phyloP scores from a whole-genome alignment of 805 yeast species.

The Candida jianshihensis region DNA sequence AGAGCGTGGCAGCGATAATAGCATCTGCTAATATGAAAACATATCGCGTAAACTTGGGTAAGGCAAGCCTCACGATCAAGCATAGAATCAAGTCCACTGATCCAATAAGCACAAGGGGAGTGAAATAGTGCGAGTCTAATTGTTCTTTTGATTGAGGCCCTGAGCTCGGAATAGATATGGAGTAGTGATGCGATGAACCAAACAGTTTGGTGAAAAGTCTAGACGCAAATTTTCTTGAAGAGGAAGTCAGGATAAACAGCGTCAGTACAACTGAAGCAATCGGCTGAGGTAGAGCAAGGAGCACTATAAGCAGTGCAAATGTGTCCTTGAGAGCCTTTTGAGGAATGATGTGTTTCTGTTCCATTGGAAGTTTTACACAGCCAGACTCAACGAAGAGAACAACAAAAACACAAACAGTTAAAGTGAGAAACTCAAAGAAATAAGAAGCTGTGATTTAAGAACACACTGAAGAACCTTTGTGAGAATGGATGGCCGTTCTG shows the following conservation, averaged over 20 bases:
- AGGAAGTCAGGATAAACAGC: conserved; percentile 14
- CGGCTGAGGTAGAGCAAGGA: conserved; percentile 18
- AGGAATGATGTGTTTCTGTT: conserved; percentile 14
- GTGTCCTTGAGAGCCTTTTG: conserved; percentile 17
- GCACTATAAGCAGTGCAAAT: conserved; percentile 16
- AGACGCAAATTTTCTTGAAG: conserved; percentile 11
- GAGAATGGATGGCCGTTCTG: no score
- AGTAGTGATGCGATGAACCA: background rate
- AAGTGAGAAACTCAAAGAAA: no score
- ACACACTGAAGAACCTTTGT: no score
- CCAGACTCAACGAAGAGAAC: no score
- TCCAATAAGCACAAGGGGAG: conserved; percentile 6
- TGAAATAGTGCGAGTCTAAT: background rate
- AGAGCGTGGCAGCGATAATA: conserved; percentile 14
- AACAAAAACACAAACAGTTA: no score
- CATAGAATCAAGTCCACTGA: conserved; percentile 15
- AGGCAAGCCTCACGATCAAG: conserved; percentile 11
- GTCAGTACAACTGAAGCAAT: conserved; percentile 12
- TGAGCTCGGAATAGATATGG: background rate
- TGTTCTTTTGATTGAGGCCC: background rate
- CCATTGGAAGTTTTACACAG: no score
- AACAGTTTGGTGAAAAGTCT: conserved; percentile 3
- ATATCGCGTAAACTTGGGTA: conserved; percentile 17
- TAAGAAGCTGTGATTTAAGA: no score
- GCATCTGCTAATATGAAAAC: conserved; percentile 19